These are phyloP conservation scores for Rosa lucieae DNA, from an alignment of 306 rosid genomes.

Conservation along the genomic window DNA sequence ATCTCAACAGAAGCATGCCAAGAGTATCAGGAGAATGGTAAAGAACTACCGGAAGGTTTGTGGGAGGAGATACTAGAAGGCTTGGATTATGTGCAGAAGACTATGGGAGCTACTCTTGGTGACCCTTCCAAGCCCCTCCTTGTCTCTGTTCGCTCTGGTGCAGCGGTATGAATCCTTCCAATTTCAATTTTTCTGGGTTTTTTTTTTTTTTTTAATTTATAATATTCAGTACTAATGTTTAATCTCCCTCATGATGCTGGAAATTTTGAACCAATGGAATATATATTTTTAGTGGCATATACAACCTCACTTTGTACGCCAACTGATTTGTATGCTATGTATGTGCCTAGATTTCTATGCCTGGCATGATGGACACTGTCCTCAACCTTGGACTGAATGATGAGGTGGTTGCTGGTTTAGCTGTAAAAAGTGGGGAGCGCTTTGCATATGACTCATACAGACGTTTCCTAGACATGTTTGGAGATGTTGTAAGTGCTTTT, in stretches of 20 bases:
- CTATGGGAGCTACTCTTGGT: conserved; percentile 79
- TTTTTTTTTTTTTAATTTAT: background rate
- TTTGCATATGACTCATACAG: conserved; percentile 91
- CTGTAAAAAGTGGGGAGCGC: conserved; percentile 91
- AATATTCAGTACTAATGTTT: background rate
- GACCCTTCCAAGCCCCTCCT: conserved; percentile 86
- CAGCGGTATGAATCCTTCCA: conserved; percentile 56
- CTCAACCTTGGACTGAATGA: conserved; percentile 97
- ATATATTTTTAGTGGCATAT: background rate
- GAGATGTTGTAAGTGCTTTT: conserved; percentile 77
- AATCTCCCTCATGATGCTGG: background rate
- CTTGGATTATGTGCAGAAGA: conserved; percentile 54
- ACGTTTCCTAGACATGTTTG: conserved; percentile 98
- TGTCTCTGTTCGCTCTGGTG: conserved; percentile 94
- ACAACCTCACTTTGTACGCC: background rate
- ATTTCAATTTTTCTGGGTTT: background rate
- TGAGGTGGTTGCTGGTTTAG: conserved; percentile 84
- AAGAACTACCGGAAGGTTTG: conserved; percentile 53
- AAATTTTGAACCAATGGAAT: background rate
- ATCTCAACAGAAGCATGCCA: conserved; percentile 96
- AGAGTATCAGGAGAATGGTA: conserved; percentile 76
- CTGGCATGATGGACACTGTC: conserved; percentile 99
- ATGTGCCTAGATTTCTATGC: conserved; percentile 82
- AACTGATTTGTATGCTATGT: conserved; percentile 11
- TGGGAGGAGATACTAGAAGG: conserved; percentile 91